A percentile compares a stretch with the other conserved stretches of the same genome.
These are phyloP conservation scores for Chaetomiaceae sp. DNA, from an alignment of 2,329 filamentous ascomycete genomes.

Conservation along the genomic window DNA sequence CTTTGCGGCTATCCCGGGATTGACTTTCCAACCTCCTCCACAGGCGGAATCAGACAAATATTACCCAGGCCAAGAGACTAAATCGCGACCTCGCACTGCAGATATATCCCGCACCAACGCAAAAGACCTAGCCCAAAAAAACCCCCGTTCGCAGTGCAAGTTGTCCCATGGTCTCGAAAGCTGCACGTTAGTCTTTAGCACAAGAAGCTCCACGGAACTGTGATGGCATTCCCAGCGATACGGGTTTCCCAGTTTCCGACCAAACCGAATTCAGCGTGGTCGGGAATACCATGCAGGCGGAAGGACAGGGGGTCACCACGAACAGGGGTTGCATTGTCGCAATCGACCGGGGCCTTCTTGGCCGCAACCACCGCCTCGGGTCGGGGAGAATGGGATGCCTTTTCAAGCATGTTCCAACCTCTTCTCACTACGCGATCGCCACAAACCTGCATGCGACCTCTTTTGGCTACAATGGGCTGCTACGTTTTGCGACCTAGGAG, in stretches of 20 bases:
- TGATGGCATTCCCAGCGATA: background rate
- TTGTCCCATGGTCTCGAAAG: background rate
- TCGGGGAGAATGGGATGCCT: slow-evolving; percentile 7
- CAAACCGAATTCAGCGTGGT: slow-evolving; percentile 9
- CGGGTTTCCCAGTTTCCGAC: slow-evolving; percentile 8
- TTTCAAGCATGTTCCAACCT: slow-evolving; percentile 1
- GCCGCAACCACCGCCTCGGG: slow-evolving; percentile 26
- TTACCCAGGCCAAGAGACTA: background rate
- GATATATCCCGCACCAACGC: background rate
- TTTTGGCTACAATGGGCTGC: slow-evolving; percentile 3
- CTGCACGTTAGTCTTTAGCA: slow-evolving; percentile 15
- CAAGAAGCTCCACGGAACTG: background rate
- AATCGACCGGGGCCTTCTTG: slow-evolving; percentile 25
- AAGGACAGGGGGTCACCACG: slow-evolving; percentile 11
- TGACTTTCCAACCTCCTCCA: background rate
- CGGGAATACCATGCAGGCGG: slow-evolving; percentile 5
- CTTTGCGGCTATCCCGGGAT: slow-evolving; percentile 19
- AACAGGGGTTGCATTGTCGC: slow-evolving; percentile 21
- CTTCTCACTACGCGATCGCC: slow-evolving; percentile 1
- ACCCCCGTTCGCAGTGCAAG: background rate
- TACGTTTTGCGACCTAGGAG: background rate
- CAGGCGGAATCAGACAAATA: background rate
- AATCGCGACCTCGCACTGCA: background rate
- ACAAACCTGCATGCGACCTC: slow-evolving; percentile 11
- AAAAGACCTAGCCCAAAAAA: background rate